These are phyloP conservation scores for Tylopilus orsonianus DNA, from an alignment of 1,284 basidiomycete genomes.

Conservation along the genomic window DNA sequence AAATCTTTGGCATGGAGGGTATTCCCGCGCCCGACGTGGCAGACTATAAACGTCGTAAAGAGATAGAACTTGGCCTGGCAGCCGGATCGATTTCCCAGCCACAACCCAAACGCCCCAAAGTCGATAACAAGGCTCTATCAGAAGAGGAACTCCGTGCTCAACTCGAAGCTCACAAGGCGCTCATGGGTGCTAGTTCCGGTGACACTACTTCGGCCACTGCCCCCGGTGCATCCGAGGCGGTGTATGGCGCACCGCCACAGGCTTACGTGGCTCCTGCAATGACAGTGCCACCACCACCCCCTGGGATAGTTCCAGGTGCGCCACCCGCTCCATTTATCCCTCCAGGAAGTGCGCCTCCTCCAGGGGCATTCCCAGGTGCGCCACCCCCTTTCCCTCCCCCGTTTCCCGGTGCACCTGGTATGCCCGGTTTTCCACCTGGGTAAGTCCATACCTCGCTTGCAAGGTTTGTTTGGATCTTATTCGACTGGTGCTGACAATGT, in stretches of 20 bases:
- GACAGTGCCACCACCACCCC: constrained; percentile 43
- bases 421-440: constrained; percentile 49
- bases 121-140: constrained; percentile 78
- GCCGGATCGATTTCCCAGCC: constrained; percentile 79
- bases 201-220: constrained; percentile 38
- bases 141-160: constrained; percentile 86
- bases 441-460: constrained; percentile 32
- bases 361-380: constrained; percentile 35
- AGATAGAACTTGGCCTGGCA: constrained; percentile 85
- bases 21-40: constrained; percentile 92
- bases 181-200: constrained; percentile 71
- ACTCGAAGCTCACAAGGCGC: constrained; percentile 85
- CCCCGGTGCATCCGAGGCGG: constrained; percentile 42
- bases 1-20: constrained; percentile 99
- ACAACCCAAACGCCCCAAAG: constrained; percentile 77
- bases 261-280: constrained; percentile 61
- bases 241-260: constrained; percentile 69
- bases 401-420: constrained; percentile 41
- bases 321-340: constrained; percentile 36
- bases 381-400: constrained; percentile 37
- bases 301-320: constrained; percentile 39
- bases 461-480: constrained; percentile 27
- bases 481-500: constrained; percentile 20
- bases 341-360: constrained; percentile 34
- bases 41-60: constrained; percentile 93